phyloP scores from a whole-genome alignment of 768 basidiomycete species.

The Lenzites betulinus region DNA sequence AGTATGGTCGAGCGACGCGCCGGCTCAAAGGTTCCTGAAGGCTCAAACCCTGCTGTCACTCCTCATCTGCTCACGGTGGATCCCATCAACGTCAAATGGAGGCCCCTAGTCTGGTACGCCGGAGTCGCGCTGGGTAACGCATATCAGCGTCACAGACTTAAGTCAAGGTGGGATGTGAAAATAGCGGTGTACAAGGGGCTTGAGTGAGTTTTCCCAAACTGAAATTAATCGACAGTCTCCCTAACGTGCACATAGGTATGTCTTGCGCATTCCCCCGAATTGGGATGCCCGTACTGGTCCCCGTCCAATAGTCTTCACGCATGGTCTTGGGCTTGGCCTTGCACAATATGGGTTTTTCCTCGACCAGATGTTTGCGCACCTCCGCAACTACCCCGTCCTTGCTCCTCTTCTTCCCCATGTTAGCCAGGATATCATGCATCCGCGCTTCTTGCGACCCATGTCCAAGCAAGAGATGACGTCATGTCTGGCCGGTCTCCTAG shows the following conservation, averaged over 20 bases:
- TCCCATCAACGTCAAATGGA: constrained; percentile 62
- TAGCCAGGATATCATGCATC: constrained; percentile 83
- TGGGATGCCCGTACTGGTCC: constrained; percentile 63
- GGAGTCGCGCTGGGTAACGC: constrained; percentile 52
- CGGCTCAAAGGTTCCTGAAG: constrained; percentile 63
- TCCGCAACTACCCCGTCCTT: constrained; percentile 72
- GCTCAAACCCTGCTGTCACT: constrained; percentile 50
- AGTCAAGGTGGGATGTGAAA: constrained; percentile 42
- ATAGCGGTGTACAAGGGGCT: constrained; percentile 58
- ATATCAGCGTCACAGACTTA: constrained; percentile 47
- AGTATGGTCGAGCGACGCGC: constrained; percentile 69
- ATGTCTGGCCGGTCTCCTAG: constrained; percentile 57
- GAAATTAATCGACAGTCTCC: neutral
- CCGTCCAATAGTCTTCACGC: constrained; percentile 80
- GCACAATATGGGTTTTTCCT: constrained; percentile 70
- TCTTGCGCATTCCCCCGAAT: constrained; percentile 65
- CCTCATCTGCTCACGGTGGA: constrained; percentile 80
- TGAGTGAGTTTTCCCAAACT: constrained; percentile 52
- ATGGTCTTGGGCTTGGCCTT: constrained; percentile 87
- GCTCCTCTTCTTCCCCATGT: constrained; percentile 84
- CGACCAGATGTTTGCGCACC: constrained; percentile 52
- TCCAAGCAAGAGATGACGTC: constrained; percentile 59
- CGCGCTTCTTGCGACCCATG: constrained; percentile 70
- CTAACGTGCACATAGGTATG: constrained; percentile 51
- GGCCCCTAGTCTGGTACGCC: constrained; percentile 70